These are phyloP conservation scores for Suhomyces chickasaworum DNA, from an alignment of 1,139 yeast species.

Conservation along the genomic window DNA sequence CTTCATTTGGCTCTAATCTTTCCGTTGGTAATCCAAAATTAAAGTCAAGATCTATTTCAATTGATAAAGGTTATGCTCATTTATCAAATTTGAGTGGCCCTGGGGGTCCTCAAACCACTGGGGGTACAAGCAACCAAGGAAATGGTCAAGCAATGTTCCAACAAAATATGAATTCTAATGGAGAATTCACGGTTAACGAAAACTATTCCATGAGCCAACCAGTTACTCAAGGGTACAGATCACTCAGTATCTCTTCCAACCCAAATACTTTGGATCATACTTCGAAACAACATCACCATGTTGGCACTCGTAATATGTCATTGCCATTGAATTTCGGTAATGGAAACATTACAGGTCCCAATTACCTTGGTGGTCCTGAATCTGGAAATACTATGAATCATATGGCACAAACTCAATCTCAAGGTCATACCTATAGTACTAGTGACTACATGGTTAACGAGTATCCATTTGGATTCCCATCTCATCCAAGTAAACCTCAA, in stretches of 20 bases:
- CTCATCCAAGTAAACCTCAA: conserved; percentile 4
- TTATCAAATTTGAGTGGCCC: conserved; percentile 6
- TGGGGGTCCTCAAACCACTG: conserved; percentile 4
- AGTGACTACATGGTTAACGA: conserved; percentile 18
- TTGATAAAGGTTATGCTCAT: conserved; percentile 8
- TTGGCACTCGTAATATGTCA: conserved; percentile 14
- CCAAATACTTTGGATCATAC: conserved; percentile 5
- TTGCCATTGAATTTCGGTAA: conserved; percentile 14
- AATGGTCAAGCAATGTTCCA: conserved; percentile 6
- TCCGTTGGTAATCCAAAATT: conserved; percentile 12
- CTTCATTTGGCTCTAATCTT: neutral
- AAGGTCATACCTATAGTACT: conserved; percentile 6
- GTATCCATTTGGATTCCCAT: conserved; percentile 19
- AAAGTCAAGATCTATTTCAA: conserved; percentile 12
- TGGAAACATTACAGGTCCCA: conserved; percentile 2
- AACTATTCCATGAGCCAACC: conserved; percentile 1
- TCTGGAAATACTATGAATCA: conserved; percentile 3
- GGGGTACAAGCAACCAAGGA: neutral
- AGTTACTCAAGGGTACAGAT: conserved; percentile 10
- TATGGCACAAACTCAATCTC: conserved; percentile 2
- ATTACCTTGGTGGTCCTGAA: neutral
- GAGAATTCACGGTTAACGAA: conserved; percentile 28
- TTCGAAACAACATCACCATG: conserved; percentile 1
- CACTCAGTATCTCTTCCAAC: conserved; percentile 14
- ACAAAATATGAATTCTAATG: conserved; percentile 35